A percentile compares a stretch with the other conserved stretches of the same genome.
Conservation (phyloP, 164 flowering plant species). For the Tinospora cordifolia region DNA sequence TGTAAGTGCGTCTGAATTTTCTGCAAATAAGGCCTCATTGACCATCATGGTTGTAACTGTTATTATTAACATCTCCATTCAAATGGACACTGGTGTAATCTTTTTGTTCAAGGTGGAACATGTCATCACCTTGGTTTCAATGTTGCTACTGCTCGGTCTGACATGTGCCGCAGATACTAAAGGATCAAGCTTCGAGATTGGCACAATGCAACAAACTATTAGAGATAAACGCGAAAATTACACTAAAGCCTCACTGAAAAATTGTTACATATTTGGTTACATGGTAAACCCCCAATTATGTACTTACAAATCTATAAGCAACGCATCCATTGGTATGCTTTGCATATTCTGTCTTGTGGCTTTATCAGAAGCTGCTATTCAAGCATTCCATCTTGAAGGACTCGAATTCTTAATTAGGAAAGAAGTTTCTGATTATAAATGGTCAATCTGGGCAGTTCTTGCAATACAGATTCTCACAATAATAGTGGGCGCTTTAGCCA, state of each 20-base stretch:
- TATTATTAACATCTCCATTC: background rate
- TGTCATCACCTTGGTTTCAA: background rate
- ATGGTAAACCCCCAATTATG: background rate
- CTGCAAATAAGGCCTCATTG: conserved; percentile 1
- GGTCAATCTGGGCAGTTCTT: conserved; percentile 1
- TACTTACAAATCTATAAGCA: background rate
- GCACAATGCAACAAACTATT: background rate
- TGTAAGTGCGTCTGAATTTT: background rate
- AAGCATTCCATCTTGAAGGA: background rate
- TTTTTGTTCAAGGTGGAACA: conserved; percentile 1
- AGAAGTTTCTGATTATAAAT: conserved; percentile 7
- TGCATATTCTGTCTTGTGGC: background rate
- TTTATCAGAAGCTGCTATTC: background rate
- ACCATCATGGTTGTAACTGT: background rate
- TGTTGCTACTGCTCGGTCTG: background rate
- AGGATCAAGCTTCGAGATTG: background rate
- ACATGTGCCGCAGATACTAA: background rate
- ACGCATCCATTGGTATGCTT: background rate
- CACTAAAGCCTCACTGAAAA: background rate
- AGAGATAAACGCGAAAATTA: background rate
- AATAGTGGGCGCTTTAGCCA: background rate
- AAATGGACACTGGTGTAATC: background rate
- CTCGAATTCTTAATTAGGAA: background rate
- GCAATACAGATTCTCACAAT: background rate
- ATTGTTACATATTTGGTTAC: background rate